phyloP scores from a whole-genome alignment of 768 basidiomycete species.

The Suillus decipiens region DNA sequence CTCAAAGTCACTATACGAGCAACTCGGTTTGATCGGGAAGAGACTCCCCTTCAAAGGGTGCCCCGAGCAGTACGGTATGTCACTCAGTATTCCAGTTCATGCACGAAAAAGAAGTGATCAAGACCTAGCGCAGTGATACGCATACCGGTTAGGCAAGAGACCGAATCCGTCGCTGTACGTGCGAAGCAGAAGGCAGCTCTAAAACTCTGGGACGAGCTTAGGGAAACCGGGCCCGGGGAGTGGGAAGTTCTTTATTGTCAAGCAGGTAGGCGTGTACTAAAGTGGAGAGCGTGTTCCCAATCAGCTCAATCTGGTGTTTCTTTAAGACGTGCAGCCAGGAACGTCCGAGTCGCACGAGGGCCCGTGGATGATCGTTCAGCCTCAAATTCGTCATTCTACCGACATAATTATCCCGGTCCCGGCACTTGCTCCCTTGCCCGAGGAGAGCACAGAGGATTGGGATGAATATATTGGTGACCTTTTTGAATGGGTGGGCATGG shows the following conservation, averaged over 20 bases:
- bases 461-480: conserved; percentile 43
- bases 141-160: conserved; percentile 43
- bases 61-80: conserved; percentile 50
- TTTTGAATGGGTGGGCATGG: conserved; percentile 79
- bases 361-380: conserved; percentile 22
- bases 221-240: conserved; percentile 33
- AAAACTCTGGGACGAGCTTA: conserved; percentile 49
- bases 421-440: conserved; percentile 26
- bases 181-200: conserved; percentile 44
- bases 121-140: conserved; percentile 44
- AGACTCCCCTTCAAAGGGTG: conserved; percentile 54
- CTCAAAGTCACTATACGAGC: conserved; percentile 58
- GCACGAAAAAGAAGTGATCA: conserved; percentile 10
- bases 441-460: conserved; percentile 53
- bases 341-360: conserved; percentile 5
- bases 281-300: background rate
- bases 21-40: conserved; percentile 59
- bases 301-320: conserved; percentile 9
- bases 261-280: conserved; percentile 24
- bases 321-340: background rate
- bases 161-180: conserved; percentile 38
- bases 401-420: conserved; percentile 46
- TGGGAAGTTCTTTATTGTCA: conserved; percentile 48
- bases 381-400: conserved; percentile 24
- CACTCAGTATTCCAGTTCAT: conserved; percentile 2